phyloP scores from a whole-genome alignment of 192 early-diverging fungal genomes.

The Chytriomyces sp. region DNA sequence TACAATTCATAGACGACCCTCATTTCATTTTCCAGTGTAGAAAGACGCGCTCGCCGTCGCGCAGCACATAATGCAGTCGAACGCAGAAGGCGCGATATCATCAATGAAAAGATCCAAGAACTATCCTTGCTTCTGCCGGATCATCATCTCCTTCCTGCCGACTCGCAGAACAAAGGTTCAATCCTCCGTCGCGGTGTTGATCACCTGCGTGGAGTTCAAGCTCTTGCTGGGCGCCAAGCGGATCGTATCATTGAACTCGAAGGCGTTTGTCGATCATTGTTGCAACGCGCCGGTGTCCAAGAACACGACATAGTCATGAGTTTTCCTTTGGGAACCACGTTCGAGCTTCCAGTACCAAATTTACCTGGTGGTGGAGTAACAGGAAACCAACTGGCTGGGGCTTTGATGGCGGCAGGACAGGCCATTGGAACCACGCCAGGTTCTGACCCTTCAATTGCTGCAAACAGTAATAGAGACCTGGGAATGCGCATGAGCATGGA shows the following conservation, averaged over 20 bases:
- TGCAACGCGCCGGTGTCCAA: conserved; percentile 45
- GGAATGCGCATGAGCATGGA: too few species aligned
- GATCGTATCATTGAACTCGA: conserved; percentile 76
- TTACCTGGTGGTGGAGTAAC: conserved; percentile 30
- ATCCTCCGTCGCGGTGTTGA: conserved; percentile 93
- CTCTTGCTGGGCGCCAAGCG: conserved; percentile 63
- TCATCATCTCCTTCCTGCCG: conserved; percentile 41
- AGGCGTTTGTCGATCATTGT: conserved; percentile 43
- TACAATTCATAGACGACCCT: neutral
- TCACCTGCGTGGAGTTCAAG: conserved; percentile 82
- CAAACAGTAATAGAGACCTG: too few species aligned
- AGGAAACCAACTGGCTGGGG: conserved; percentile 19
- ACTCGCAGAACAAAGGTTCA: conserved; percentile 85
- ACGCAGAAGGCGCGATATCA: conserved; percentile 92
- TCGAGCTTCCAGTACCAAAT: conserved; percentile 43
- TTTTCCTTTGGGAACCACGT: conserved; percentile 48
- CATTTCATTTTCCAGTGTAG: conserved; percentile 32
- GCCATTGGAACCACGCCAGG: too few species aligned
- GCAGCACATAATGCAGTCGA: conserved; percentile 99
- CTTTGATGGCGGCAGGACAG: conserved; percentile 23
- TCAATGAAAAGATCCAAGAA: conserved; percentile 98
- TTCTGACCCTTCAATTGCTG: too few species aligned
- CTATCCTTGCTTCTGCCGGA: conserved; percentile 84
- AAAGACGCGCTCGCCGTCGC: conserved; percentile 88
- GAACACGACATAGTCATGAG: conserved; percentile 51